These are phyloP conservation scores for Backusella psychrophila DNA, from an alignment of 192 early-diverging fungal genomes.

Conservation along the genomic window DNA sequence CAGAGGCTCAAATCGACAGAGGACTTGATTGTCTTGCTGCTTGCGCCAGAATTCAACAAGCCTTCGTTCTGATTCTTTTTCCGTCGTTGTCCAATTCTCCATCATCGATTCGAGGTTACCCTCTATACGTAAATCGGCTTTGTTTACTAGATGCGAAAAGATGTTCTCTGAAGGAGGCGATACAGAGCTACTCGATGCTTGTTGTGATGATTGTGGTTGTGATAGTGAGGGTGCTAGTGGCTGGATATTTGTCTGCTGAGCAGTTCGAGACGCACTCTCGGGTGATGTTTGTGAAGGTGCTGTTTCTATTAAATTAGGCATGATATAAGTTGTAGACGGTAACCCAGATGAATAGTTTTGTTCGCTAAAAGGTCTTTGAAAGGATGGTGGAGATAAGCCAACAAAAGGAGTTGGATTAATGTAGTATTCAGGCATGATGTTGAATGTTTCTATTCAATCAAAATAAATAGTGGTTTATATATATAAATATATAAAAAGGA, in stretches of 20 bases:
- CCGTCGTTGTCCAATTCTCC: conserved; percentile 59
- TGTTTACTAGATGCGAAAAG: conserved; percentile 64
- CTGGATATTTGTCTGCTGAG: neutral
- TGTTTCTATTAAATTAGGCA: neutral
- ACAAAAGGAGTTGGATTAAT: neutral
- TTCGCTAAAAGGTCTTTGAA: neutral
- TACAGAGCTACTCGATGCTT: neutral
- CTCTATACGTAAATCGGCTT: conserved; percentile 63
- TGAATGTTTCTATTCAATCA: neutral
- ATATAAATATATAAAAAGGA: neutral
- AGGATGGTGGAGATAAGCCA: neutral
- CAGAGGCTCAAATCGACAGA: conserved; percentile 63
- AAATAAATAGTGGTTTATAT: neutral
- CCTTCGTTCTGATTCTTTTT: conserved; percentile 59
- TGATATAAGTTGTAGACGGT: neutral
- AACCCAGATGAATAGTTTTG: neutral
- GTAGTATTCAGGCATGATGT: conserved; percentile 13
- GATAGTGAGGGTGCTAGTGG: neutral
- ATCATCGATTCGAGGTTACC: conserved; percentile 66
- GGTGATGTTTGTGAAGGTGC: neutral
- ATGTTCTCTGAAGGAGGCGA: conserved; percentile 34
- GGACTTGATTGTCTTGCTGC: conserved; percentile 62
- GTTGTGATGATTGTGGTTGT: conserved; percentile 16
- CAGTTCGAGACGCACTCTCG: neutral
- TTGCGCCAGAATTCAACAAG: conserved; percentile 73